Percentiles rank a stretch among this genome's conserved stretches.
Evolutionary conservation across 768 basidiomycete genomes (phyloP).

Genomic region (Phaeolepiota aurea): DNA sequence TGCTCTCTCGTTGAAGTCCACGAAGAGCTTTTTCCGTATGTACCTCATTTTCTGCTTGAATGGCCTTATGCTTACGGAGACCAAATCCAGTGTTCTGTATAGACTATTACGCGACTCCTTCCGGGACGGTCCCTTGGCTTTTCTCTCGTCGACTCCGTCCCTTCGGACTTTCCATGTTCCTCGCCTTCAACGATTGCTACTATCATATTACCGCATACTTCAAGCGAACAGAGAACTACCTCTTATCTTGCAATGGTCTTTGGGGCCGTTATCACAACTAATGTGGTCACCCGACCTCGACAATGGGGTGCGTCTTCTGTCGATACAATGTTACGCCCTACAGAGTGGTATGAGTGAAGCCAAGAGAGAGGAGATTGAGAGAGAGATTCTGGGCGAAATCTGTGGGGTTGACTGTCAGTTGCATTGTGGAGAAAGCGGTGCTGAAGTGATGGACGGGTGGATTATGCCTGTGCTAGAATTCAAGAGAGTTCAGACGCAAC

Average conservation of each 20-base stretch:
- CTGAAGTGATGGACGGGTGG: slow-evolving; percentile 68
- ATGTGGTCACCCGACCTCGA: slow-evolving; percentile 43
- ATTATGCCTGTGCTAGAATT: slow-evolving; percentile 67
- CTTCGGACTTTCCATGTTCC: slow-evolving; percentile 24
- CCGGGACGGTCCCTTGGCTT: slow-evolving; percentile 45
- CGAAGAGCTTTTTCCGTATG: slow-evolving; percentile 67
- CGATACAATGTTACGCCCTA: slow-evolving; percentile 70
- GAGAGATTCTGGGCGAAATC: slow-evolving; percentile 47
- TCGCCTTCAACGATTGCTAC: slow-evolving; percentile 60
- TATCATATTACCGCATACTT: slow-evolving; percentile 78
- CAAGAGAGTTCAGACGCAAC: slow-evolving; percentile 43
- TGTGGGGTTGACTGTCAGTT: slow-evolving; percentile 55
- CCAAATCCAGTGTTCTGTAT: slow-evolving; percentile 43
- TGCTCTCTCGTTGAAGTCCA: slow-evolving; percentile 59
- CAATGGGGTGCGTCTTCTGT: slow-evolving; percentile 54
- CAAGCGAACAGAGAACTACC: slow-evolving; percentile 68
- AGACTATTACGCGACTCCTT: slow-evolving; percentile 38
- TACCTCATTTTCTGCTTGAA: slow-evolving; percentile 9
- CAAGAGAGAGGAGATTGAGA: slow-evolving; percentile 62
- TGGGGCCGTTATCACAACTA: slow-evolving; percentile 40
- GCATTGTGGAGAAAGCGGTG: slow-evolving; percentile 47
- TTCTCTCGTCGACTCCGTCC: slow-evolving; percentile 25
- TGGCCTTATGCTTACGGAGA: slow-evolving; percentile 6
- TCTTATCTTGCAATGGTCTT: slow-evolving; percentile 50
- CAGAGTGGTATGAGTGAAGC: slow-evolving; percentile 75